A percentile compares a stretch with the other conserved stretches of the same genome.
Conservation (phyloP, 1,284 basidiomycete species). For the Cutaneotrichosporon dermatis region DNA sequence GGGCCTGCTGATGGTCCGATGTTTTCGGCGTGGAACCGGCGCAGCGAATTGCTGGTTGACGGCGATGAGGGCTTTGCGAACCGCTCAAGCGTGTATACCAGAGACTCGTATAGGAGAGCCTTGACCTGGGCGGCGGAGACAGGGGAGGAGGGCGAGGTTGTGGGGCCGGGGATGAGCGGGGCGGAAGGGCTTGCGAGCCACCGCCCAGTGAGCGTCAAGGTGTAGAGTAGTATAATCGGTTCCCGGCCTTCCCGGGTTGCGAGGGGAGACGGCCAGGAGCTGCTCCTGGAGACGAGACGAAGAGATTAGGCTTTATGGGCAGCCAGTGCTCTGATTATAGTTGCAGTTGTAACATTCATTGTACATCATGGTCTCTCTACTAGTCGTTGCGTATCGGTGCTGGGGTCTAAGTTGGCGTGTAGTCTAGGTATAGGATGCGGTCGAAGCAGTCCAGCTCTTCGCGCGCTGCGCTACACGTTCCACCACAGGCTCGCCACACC, state of each 20-base stretch:
- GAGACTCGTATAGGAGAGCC: conserved; percentile 15
- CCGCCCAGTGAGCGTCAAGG: conserved; percentile 12
- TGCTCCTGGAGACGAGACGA: too few species aligned
- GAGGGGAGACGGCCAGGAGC: background rate
- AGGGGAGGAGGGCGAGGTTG: conserved; percentile 1
- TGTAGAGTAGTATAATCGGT: background rate
- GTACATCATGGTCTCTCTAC: conserved; percentile 11
- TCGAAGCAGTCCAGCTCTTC: too few species aligned
- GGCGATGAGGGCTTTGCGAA: background rate
- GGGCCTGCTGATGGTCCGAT: conserved; percentile 1
- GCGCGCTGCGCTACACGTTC: conserved; percentile 48
- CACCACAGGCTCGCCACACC: conserved; percentile 78
- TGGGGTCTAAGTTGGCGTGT: too few species aligned
- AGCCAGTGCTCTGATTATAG: background rate
- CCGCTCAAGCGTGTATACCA: conserved; percentile 11
- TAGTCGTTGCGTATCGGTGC: background rate
- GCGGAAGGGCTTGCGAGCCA: conserved; percentile 1
- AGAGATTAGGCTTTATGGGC: too few species aligned
- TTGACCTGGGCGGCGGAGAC: conserved; percentile 5
- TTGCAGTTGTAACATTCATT: conserved; percentile 11
- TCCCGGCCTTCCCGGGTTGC: background rate
- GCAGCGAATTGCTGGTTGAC: background rate
- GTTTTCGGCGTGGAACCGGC: conserved; percentile 8
- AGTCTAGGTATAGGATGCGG: too few species aligned
- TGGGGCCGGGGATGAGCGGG: background rate